Conservation (phyloP, 1,284 basidiomycete genomes). For the Apiotrichum sp. region DNA sequence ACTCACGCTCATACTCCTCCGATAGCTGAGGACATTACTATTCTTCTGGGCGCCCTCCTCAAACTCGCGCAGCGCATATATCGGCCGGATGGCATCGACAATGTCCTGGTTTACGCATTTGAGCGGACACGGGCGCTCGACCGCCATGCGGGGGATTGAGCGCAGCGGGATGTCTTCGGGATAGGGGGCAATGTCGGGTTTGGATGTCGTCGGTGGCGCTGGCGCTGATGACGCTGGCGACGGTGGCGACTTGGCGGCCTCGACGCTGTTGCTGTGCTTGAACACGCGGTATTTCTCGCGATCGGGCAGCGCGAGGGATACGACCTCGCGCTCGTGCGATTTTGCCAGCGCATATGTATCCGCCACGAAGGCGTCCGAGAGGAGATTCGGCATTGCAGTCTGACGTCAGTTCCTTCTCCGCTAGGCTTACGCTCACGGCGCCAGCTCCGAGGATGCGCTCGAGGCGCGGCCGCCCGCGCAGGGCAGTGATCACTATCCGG, state of each 20-base stretch:
- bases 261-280: not conserved
- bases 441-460: conserved; percentile 20
- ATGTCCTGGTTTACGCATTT: conserved; percentile 45
- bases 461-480: conserved; percentile 37
- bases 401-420: not conserved
- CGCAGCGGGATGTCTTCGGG: conserved; percentile 27
- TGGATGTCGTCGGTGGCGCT: not conserved
- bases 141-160: conserved; percentile 35
- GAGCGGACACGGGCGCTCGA: conserved; percentile 36
- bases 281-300: conserved; percentile 18
- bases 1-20: conserved; percentile 44
- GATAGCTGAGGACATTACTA: conserved; percentile 43
- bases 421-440: not conserved
- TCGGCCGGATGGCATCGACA: conserved; percentile 44
- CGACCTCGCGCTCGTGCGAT: not conserved
- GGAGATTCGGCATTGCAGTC: conserved; percentile 4
- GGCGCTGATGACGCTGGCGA: no score
- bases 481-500: conserved; percentile 31
- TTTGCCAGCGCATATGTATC: conserved; percentile 21
- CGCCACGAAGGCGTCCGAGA: conserved; percentile 27
- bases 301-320: conserved; percentile 7
- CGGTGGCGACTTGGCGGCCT: not conserved
- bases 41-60: conserved; percentile 44
- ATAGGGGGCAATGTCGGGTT: conserved; percentile 27
- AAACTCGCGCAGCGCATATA: conserved; percentile 42